Base-by-base conservation (phyloP, 169 alveolate genomes). In the Cryptosporidium ubiquitum region DNA sequence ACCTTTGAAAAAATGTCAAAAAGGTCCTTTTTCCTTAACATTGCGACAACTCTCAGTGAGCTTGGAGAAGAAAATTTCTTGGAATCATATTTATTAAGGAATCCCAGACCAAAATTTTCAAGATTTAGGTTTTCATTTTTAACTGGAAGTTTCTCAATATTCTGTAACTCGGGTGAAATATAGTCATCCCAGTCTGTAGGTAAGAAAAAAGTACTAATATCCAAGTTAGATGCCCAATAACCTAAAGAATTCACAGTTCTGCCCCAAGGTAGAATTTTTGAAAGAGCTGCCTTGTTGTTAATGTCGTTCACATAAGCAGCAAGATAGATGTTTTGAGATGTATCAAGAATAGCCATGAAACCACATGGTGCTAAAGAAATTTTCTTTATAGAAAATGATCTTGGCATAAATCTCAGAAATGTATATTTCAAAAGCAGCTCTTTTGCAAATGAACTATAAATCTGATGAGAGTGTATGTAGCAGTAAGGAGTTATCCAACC, bases 401-500 rank as follows among this genome's bases (percentile, higher is more conserved):
- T 58, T 7, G 71, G 89, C 39, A 79, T 42, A 31, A 79, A 42
- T 57, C 89, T 79, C 68, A 79, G 69, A 40, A 79, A 40, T 4
- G 89, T 79, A 39, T 79, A 79, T 31, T 64, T 58, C 12, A 79
- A 49, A 7, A 79, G 29, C 0, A 79, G 55, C n/a, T 52, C 66
- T 31, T 79, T 79, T 18, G 68, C 10, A 29, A 79, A 18, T 9
- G 89, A 60, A 16, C 37, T 47, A 49, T 79, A 40, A 52, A 79
- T 40, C 52, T 79, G 71, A 18, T 79, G 89, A 23, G 75, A 61
- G 14, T 79, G 68, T 23, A 79, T 64, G 37, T 79, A 79, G n/a
- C 89, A 79, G 31, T 79, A 79, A 7, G 89, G 89, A 3, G 89
- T 79, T 33, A 79, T 79, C 89, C 89, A 79, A 14, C 89, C 89